A percentile compares a stretch with the other conserved stretches of the same genome.
phyloP scores from a whole-genome alignment of 331 rosid species.

The Saraca asoca region DNA sequence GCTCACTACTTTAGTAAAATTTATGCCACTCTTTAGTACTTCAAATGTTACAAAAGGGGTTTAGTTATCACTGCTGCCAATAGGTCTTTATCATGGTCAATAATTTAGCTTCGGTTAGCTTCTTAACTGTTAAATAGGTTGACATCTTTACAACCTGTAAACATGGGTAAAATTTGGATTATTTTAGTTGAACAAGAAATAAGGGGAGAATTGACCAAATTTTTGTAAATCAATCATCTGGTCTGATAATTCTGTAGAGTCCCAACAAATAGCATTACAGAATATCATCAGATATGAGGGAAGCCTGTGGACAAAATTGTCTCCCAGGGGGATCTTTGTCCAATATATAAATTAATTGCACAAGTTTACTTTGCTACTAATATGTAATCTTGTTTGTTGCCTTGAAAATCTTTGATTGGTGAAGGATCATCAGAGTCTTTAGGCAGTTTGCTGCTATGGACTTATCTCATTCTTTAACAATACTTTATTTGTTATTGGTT shows the following conservation, averaged over 20 bases:
- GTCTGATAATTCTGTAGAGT: not conserved
- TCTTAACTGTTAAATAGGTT: not conserved
- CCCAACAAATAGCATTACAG: not conserved
- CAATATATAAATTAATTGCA: not conserved
- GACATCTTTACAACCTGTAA: slow-evolving; percentile 1
- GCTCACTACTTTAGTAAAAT: slow-evolving; percentile 14
- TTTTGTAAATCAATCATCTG: not conserved
- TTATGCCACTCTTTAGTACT: slow-evolving; percentile 8
- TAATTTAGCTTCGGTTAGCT: slow-evolving; percentile 12
- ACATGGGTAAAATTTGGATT: not conserved
- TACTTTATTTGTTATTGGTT: slow-evolving; percentile 34
- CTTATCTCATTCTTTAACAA: not conserved
- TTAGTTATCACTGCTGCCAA: not conserved
- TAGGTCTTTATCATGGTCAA: slow-evolving; percentile 7
- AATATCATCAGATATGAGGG: not conserved
- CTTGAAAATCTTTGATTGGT: too few relatives aligned
- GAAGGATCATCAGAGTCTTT: too few relatives aligned
- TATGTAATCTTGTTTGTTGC: not conserved
- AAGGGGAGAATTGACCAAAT: not conserved
- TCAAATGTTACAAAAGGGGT: not conserved
- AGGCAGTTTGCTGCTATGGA: not conserved
- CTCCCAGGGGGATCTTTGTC: slow-evolving; percentile 6
- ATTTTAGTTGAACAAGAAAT: not conserved
- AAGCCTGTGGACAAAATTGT: not conserved
- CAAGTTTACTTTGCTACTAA: slow-evolving; percentile 2